Percentiles rank a stretch among this genome's conserved stretches.
These are phyloP conservation scores for Baudoinia panamericana DNA, from an alignment of 495 filamentous ascomycete species.

Conservation along the genomic window DNA sequence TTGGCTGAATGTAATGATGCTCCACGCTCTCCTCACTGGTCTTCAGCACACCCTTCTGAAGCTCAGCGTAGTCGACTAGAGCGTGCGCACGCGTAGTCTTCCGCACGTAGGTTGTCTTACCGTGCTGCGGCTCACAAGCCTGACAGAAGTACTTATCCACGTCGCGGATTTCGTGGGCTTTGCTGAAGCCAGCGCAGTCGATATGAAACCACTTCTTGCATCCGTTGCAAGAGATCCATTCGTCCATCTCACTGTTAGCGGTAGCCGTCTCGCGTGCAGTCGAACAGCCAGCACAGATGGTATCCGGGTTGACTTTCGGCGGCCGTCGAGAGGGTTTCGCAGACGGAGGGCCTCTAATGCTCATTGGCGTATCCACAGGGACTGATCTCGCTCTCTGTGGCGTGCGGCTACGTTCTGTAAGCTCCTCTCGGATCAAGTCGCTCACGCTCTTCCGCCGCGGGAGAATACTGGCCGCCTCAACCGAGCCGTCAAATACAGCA, in stretches of 20 bases:
- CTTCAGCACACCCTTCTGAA: constrained; percentile 60
- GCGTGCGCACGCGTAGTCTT: constrained; percentile 49
- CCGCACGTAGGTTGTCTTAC: constrained; percentile 41
- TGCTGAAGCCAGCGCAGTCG: constrained; percentile 59
- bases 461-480: background rate
- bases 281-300: constrained; percentile 31
- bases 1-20: constrained; percentile 60
- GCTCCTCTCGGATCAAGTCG: background rate
- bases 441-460: constrained; percentile 13
- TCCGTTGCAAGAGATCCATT: constrained; percentile 63
- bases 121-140: constrained; percentile 44
- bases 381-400: constrained; percentile 21
- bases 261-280: constrained; percentile 18
- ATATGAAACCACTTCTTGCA: constrained; percentile 67
- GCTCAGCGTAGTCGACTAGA: constrained; percentile 61
- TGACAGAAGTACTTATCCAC: constrained; percentile 63
- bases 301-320: constrained; percentile 8
- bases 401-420: background rate
- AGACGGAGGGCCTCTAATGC: constrained; percentile 4
- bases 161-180: constrained; percentile 51
- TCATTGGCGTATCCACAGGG: constrained; percentile 15
- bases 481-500: background rate
- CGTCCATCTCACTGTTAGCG: constrained; percentile 25
- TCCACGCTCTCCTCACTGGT: constrained; percentile 55
- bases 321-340: constrained; percentile 4